phyloP scores from a whole-genome alignment of 2,329 filamentous ascomycete genomes.

The Boeremia exigua region DNA sequence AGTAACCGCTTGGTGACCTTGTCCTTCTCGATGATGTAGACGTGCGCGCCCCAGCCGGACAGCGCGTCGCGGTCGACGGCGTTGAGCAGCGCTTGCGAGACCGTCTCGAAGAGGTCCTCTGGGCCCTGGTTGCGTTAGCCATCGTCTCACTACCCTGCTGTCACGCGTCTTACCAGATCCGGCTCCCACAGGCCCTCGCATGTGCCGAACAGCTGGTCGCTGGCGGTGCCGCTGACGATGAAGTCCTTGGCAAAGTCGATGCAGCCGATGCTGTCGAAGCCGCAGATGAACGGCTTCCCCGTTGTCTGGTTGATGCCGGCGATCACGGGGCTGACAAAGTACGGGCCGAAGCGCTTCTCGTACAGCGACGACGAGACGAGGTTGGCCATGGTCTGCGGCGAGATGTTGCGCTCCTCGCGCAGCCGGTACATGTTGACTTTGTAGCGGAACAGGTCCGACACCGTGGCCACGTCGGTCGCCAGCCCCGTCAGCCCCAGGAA shows the following conservation, averaged over 20 bases:
- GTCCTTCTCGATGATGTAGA: slow-evolving; percentile 99
- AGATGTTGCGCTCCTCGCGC: slow-evolving; percentile 95
- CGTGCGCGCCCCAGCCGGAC: slow-evolving; percentile 97
- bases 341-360: slow-evolving; percentile 94
- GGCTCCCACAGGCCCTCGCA: slow-evolving; percentile 98
- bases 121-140: slow-evolving; percentile 64
- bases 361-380: slow-evolving; percentile 86
- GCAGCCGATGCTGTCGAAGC: slow-evolving; percentile 98
- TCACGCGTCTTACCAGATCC: slow-evolving; percentile 69
- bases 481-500: slow-evolving; percentile 96
- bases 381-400: slow-evolving; percentile 94
- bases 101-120: slow-evolving; percentile 97
- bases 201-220: slow-evolving; percentile 97
- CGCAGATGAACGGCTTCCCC: slow-evolving; percentile 95
- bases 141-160: slow-evolving; percentile 31
- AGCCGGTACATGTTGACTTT: slow-evolving; percentile 99
- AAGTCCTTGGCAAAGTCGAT: slow-evolving; percentile 99
- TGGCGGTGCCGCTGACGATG: slow-evolving; percentile 94
- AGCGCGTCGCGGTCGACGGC: slow-evolving; percentile 96
- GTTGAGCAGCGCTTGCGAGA: slow-evolving; percentile 93
- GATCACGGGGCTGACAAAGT: slow-evolving; percentile 93
- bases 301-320: slow-evolving; percentile 95
- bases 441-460: slow-evolving; percentile 97
- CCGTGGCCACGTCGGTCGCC: slow-evolving; percentile 92
- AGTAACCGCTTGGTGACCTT: slow-evolving; percentile 99